Base-by-base conservation (phyloP, 108 stramenopile species). In the Cyclotella baltica region DNA sequence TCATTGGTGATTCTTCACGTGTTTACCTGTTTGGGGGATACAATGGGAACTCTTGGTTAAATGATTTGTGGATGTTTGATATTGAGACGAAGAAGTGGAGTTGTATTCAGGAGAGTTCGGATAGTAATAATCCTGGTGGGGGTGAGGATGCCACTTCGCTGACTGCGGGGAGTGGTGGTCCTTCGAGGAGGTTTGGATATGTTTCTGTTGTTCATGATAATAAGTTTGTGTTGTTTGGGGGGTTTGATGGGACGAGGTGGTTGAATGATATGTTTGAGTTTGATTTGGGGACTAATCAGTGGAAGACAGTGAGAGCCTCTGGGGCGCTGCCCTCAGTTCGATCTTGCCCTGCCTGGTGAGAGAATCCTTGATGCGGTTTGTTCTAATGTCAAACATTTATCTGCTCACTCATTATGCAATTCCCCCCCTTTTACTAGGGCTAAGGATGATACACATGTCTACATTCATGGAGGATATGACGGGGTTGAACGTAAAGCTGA, bases 1-100 rank as follows among this genome's bases (percentile, higher is more conserved):
- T 90, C 43, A 91, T 93, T 40, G 81, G 88, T 0, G 89, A 90
- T 69, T 84, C 76, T 69, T 84, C 78, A 27, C 63, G 76, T 51
- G 88, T 98, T 9, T 96, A 95, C 77, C 81, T 98, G 3, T 98
- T 98, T 63, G 98, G 98, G 5, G 93, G 93, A 1, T 96, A 94
- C 77, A 88, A 96, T 79, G 96, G 96, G 0, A 79, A 70, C 13
- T 66, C 76, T 20, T 97, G 96, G 96, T 83, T 98, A 52, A 97
- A 96, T 63, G 97, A 98, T 76, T 70, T 96, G 11, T 96, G 96
- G 92, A 87, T 88, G 70, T 98, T 94, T 75, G 92, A 97, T 76
- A 91, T 94, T 55, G 85, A 88, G 28, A 87, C 84, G 0, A 74
- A 83, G 33, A 50, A 72, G 38, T 96, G 94, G 94, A 91, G 84